A percentile compares a stretch with the other conserved stretches of the same genome.
These are phyloP conservation scores for Trichoderma simmonsii DNA, from an alignment of 2,329 filamentous ascomycete genomes.

Conservation along the genomic window DNA sequence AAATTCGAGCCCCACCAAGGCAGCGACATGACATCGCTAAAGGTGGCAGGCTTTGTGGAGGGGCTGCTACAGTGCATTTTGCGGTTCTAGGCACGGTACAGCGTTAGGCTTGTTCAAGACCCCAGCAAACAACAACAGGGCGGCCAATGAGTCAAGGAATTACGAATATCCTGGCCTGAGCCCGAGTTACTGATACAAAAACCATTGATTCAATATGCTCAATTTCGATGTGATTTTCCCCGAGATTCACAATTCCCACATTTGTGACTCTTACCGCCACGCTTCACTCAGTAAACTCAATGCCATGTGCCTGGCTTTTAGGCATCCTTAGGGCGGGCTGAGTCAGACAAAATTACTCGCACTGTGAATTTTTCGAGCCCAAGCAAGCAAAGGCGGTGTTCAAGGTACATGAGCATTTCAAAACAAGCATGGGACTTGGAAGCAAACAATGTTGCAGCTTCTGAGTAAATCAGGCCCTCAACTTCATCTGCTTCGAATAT, in stretches of 20 bases:
- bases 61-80: slow-evolving; percentile 23
- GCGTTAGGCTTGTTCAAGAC: neutral
- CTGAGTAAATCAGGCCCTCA: neutral
- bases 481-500: neutral
- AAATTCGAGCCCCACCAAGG: slow-evolving; percentile 41
- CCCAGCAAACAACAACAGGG: neutral
- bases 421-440: neutral
- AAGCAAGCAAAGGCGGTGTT: neutral
- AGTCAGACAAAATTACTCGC: neutral
- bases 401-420: neutral
- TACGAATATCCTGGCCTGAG: neutral
- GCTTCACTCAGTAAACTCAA: neutral
- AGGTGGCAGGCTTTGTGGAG: slow-evolving; percentile 25
- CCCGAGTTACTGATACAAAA: neutral
- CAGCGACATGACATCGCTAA: slow-evolving; percentile 30
- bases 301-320: neutral
- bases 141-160: neutral
- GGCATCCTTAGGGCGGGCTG: neutral
- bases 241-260: neutral
- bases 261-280: neutral
- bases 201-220: neutral
- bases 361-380: neutral
- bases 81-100: neutral
- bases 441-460: neutral
- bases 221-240: neutral